Evolutionary conservation across 345 rosid species (phyloP).

Genomic region (Heritiera littoralis): DNA sequence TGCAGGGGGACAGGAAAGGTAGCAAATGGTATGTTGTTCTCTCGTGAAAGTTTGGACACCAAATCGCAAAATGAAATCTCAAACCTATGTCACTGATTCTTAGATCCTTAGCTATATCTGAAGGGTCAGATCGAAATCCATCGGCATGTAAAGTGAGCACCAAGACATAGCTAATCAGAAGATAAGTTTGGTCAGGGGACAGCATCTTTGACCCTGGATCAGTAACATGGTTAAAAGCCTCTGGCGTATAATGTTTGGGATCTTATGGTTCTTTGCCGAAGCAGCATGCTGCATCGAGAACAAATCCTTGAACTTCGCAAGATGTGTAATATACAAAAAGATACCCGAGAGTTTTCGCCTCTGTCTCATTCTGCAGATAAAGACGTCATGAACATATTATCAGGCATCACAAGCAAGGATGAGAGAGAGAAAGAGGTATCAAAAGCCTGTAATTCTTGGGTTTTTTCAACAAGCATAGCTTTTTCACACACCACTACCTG

Average conservation of each 20-base stretch:
- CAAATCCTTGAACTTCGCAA: constrained; percentile 73
- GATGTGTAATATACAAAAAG: constrained; percentile 64
- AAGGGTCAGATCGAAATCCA: constrained; percentile 54
- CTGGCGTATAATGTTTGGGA: constrained; percentile 56
- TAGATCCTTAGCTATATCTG: constrained; percentile 77
- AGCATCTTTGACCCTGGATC: constrained; percentile 43
- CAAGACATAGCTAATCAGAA: constrained; percentile 72
- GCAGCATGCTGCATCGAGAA: constrained; percentile 54
- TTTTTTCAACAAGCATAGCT: too few relatives aligned
- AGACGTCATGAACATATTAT: constrained; percentile 6
- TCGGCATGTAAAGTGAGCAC: constrained; percentile 78
- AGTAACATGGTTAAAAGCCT: constrained; percentile 49
- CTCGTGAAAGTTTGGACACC: constrained; percentile 63
- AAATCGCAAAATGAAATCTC: constrained; percentile 58
- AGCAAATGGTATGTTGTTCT: constrained; percentile 31
- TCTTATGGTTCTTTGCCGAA: constrained; percentile 59
- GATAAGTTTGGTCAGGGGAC: constrained; percentile 52
- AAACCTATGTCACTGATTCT: constrained; percentile 44
- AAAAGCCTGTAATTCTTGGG: background rate
- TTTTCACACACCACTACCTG: constrained; percentile 43
- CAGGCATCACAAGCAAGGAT: background rate
- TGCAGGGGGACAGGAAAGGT: constrained; percentile 67
- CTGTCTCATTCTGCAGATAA: constrained; percentile 50
- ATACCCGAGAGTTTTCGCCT: constrained; percentile 45
- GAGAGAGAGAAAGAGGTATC: background rate